Base-by-base conservation (phyloP, 23 red algal genomes). In the Gracilaria domingensis region DNA sequence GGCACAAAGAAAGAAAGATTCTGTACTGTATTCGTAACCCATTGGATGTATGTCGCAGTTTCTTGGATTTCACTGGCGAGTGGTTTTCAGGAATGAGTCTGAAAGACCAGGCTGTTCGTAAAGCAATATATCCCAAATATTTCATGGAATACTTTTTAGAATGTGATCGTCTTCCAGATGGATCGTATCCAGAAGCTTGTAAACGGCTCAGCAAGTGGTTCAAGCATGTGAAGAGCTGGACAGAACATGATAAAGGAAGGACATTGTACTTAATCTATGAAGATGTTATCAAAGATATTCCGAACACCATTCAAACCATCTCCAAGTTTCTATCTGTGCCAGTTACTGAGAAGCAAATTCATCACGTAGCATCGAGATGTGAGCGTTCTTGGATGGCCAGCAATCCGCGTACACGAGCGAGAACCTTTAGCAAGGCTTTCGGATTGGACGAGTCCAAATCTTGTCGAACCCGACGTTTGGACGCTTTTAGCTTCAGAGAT, bases 201-300 rank as follows among this genome's bases (percentile, higher is more conserved):
- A 45, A 45, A 45, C 42, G 42, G 4, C 14, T 64, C 4, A 29
- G 58, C 26, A n/a, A 26, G 58, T 64, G 58, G 58, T 64, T 64
- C 26, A n/a, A 29, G 26, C 58, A 64, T 29, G 58, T 64, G 23
- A 64, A 64, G 26, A 14, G 58, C 23, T 64, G 58, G 58, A 64
- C 58, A 64, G 58, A 64, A 29, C 58, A 64, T 64, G 58, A 64
- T 29, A 64, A 64, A 29, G 58, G 58, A n/a, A 64, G 26, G 6
- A 64, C 58, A 16, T 14, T 64, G 58, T 64, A 64, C 58, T 64
- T 64, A 29, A 64, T 82, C n/a, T 91, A 81, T 50, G 88, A 81
- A 28, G 88, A 91, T 35, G 32, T 91, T 30, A 58, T 91, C 28
- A 45, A 72, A 37, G 74, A 91, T 56, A 21, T 82, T 12, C 48